phyloP scores from a whole-genome alignment of 495 filamentous ascomycete species.

The Tuber umbilicatum region DNA sequence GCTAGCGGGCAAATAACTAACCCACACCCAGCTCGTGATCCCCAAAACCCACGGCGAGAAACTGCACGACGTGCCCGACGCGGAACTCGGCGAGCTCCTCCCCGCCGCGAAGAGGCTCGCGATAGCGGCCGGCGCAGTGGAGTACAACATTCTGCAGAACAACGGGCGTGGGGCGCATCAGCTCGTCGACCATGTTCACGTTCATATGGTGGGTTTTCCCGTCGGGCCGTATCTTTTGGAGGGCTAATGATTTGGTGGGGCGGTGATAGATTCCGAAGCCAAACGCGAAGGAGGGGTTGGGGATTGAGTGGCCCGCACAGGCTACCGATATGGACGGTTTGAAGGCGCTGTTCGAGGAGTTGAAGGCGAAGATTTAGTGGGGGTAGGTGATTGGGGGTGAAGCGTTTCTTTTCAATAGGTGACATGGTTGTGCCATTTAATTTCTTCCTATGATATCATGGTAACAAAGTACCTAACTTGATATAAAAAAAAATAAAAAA shows the following conservation, averaged over 20 bases:
- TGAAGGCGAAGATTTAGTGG: conserved; percentile 81
- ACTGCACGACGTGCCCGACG: conserved; percentile 88
- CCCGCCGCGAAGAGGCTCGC: conserved; percentile 85
- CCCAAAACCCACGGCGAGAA: conserved; percentile 93
- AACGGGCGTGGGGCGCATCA: conserved; percentile 94
- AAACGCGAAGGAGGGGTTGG: conserved; percentile 71
- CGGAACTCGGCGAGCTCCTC: conserved; percentile 73
- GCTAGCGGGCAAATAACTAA: conserved; percentile 1
- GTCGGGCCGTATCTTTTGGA: background rate
- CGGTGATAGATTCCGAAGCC: conserved; percentile 82
- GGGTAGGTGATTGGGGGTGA: background rate
- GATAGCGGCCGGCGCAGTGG: conserved; percentile 60
- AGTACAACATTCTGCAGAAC: conserved; percentile 97
- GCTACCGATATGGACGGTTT: conserved; percentile 72
- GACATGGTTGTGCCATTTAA: background rate
- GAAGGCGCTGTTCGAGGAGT: conserved; percentile 68
- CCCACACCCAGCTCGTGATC: conserved; percentile 68
- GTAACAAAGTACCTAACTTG: background rate
- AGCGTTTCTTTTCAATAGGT: background rate
- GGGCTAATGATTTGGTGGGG: background rate
- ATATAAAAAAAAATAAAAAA: background rate
- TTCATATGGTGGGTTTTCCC: conserved; percentile 70
- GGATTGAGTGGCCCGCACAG: conserved; percentile 72
- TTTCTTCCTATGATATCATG: background rate
- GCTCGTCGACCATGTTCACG: conserved; percentile 89